These are phyloP conservation scores for Lactifluus echinatus DNA, from an alignment of 768 basidiomycete genomes.

Conservation along the genomic window DNA sequence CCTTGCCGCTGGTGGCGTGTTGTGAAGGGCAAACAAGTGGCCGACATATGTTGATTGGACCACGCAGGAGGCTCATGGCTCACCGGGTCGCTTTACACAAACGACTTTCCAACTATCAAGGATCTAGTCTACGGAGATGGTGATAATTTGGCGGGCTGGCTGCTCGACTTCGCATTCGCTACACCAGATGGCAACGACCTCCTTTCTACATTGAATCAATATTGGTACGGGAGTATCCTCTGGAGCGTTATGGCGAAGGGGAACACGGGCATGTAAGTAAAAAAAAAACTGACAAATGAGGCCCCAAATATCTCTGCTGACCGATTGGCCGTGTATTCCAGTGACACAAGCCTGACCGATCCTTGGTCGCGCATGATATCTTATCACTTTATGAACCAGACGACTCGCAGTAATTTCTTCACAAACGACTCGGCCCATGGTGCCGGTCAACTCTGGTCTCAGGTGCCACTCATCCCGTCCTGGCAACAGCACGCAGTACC, in stretches of 20 bases:
- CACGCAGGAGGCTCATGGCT: constrained; percentile 57
- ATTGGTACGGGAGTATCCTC: constrained; percentile 46
- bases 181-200: constrained; percentile 45
- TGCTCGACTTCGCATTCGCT: constrained; percentile 46
- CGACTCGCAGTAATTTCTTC: constrained; percentile 49
- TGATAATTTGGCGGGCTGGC: constrained; percentile 41
- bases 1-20: too few species aligned
- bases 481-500: constrained; percentile 46
- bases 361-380: constrained; percentile 57
- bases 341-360: constrained; percentile 59
- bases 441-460: constrained; percentile 65
- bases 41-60: too few species aligned
- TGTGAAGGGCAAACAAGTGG: too few species aligned
- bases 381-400: constrained; percentile 68
- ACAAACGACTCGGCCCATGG: constrained; percentile 52
- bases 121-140: constrained; percentile 55
- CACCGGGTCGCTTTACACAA: constrained; percentile 52
- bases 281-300: background rate
- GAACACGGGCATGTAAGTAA: constrained; percentile 41
- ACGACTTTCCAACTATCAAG: constrained; percentile 49
- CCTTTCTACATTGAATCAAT: constrained; percentile 38
- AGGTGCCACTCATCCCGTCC: constrained; percentile 41
- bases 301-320: too few species aligned
- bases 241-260: constrained; percentile 51
- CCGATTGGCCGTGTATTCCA: constrained; percentile 25